Evolutionary conservation across 768 basidiomycete species (phyloP).

Genomic region (Collybia nuda): DNA sequence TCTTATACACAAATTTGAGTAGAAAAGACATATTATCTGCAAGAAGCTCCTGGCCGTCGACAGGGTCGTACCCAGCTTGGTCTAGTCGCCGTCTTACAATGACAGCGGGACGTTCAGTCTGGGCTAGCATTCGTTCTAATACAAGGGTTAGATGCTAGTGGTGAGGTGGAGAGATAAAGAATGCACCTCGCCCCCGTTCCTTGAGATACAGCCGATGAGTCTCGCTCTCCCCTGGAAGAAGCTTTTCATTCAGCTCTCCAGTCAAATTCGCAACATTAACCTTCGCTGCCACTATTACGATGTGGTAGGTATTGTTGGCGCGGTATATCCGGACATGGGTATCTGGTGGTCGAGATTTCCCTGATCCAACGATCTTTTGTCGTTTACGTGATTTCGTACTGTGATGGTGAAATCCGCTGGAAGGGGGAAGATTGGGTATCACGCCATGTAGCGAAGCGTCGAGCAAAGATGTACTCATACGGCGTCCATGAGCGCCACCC

Average conservation of each 20-base stretch:
- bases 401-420: no score
- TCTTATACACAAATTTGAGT: conserved; percentile 88
- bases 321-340: conserved; percentile 74
- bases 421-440: neutral
- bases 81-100: conserved; percentile 82
- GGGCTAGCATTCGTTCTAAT: conserved; percentile 79
- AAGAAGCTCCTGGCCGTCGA: conserved; percentile 77
- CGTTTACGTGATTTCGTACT: no score
- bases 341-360: conserved; percentile 9
- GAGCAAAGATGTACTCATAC: neutral
- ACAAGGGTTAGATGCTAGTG: neutral
- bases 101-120: conserved; percentile 79
- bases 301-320: conserved; percentile 69
- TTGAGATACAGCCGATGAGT: conserved; percentile 72
- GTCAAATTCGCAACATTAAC: conserved; percentile 72
- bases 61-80: conserved; percentile 85
- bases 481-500: conserved; percentile 8
- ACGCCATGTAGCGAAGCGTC: neutral
- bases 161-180: neutral
- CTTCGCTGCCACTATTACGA: conserved; percentile 59
- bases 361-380: no score
- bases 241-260: conserved; percentile 57
- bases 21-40: conserved; percentile 80
- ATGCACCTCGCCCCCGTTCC: conserved; percentile 73
- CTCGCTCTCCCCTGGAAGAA: conserved; percentile 51